Base-by-base conservation (phyloP, 1,284 basidiomycete genomes). In the Irpex sp. region DNA sequence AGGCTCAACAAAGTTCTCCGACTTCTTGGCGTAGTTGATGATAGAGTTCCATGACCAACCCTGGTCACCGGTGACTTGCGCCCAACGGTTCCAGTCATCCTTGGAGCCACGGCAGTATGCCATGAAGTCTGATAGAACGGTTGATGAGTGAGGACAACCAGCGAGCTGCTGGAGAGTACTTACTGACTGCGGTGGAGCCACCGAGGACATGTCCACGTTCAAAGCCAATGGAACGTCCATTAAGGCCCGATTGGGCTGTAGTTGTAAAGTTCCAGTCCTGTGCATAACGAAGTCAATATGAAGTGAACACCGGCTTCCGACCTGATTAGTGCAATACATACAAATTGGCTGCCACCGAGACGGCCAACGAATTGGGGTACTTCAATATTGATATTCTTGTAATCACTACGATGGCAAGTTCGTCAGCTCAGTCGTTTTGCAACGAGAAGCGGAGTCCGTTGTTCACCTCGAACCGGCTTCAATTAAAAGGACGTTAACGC, bases 401-500 rank as follows among this genome's bases (percentile, higher is more conserved):
- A 19, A 17, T 55, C 53, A 35, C 53, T 55, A 57, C n/a, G 36
- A 47, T 43, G 15, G 39, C 6, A 33, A 33, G 31, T 17, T 33
- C 6, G 49, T 31, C 5, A 51, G 49, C 47, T 33, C 31, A 33
- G 31, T 33, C 31, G 31, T 33, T 33, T 33, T 33, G 31, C 5
- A 33, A 33, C 31, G 31, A 33, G 31, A 33, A 33, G 31, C 31
- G 31, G 31, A 33, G 31, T 33, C 55, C n/a, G 31, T 65, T 46
- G 61, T 31, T 46, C 54, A 36, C 53, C 53, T 51, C n/a, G 49
- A 51, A 31, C 77, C 77, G 3, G 75, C 76, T 61, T 78, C 77
- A 57, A 78, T 70, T n/a, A 77, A 70, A 35, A 77, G 75, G 11
- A 78, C 74, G 5, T 72, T 73, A 50, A 67, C 70, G 9, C 53